Evolutionary conservation across 2,329 filamentous ascomycete genomes (phyloP), one percentile per base, ranked within the genome.

Genomic region (Biscogniauxia sp.): DNA sequence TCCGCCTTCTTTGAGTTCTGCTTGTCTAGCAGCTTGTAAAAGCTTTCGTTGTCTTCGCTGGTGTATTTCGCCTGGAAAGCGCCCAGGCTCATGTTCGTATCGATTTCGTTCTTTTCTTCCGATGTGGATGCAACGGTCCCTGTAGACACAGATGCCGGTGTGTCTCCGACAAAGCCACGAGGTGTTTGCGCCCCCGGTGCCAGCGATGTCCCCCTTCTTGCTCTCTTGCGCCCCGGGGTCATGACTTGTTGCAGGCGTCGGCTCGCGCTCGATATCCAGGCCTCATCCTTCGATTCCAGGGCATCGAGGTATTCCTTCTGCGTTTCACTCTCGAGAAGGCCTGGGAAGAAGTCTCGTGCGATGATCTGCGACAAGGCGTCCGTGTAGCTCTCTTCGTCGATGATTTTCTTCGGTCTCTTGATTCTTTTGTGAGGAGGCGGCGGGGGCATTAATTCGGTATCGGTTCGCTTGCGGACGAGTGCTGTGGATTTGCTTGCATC

Each of bases 11-110:
- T 94, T 63, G 88, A 83, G 71, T 97, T 99, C 71, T 97, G 92
- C 70, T 88, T 91, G 77, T 99, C 95, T 26, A 98, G 80, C 1
- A 99, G 82, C 68, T 89, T 90, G 76, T 97, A 96, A 79, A 99
- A 98, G 68, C 91, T 96, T 73, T 97, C 95, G 72, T 98, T 98
- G 74, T 99, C 95, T 75, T 99, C 95, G 71, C 92, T 97, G 1
- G 94, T 99, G 77, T 97, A 98, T 67, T 91, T 94, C 2, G 90
- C 84, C 72, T 99, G 95, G 70, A 97, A 99, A 1, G 88, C 86
- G 57, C 88, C 87, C 1, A 99, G 82, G 61, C 89, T 93, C 80
- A 98, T 87, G 68, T 88, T 89, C 51, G 88, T 87, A 72, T 96
- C 88, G 19, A 92, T 80, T 32, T 82, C 76, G 60, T 79, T 78